Conservation (phyloP, 306 rosid species). For the Rubus parviflorus region DNA sequence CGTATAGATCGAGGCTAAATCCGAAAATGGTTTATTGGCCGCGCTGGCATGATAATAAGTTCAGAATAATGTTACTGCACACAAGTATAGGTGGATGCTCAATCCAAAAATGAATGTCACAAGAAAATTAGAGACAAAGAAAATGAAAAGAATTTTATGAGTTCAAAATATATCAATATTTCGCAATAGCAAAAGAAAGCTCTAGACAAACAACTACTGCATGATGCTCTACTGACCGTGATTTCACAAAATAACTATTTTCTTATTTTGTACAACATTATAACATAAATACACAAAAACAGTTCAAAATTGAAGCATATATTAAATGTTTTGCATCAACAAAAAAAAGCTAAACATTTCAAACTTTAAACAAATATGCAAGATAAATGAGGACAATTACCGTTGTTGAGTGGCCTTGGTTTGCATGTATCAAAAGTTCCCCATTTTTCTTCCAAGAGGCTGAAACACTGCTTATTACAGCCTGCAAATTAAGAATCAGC, state of each 20-base stretch:
- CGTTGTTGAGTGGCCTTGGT: slow-evolving; percentile 84
- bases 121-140: too few species aligned
- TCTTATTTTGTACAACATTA: not conserved
- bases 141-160: not conserved
- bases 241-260: not conserved
- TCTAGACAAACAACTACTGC: not conserved
- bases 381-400: slow-evolving; percentile 37
- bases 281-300: not conserved
- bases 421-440: slow-evolving; percentile 78
- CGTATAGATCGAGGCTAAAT: slow-evolving; percentile 15
- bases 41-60: not conserved
- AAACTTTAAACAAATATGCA: not conserved
- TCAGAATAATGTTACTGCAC: not conserved
- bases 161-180: not conserved
- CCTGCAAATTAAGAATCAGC: slow-evolving; percentile 53
- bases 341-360: not conserved
- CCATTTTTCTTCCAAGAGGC: slow-evolving; percentile 82
- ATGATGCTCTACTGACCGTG: not conserved
- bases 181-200: not conserved
- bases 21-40: not conserved
- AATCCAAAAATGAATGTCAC: slow-evolving; percentile 9
- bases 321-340: not conserved
- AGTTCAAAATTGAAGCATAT: not conserved
- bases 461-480: slow-evolving; percentile 88
- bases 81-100: slow-evolving; percentile 2